Base-by-base conservation (phyloP, 2,329 filamentous ascomycete genomes). In the Pestalotiopsis sp. region DNA sequence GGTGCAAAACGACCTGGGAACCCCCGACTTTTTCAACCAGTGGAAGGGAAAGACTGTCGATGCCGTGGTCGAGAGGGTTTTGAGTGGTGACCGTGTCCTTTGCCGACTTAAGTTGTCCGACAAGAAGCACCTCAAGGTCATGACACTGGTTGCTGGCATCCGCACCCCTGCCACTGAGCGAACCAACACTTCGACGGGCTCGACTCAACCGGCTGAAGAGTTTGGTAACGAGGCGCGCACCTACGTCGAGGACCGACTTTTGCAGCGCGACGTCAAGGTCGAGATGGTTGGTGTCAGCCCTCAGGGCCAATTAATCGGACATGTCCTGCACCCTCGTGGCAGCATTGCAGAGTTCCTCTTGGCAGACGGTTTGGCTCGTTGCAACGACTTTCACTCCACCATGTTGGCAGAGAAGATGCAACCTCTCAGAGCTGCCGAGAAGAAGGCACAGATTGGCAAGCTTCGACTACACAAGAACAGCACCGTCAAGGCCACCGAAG, bases 321-420 rank as follows among this genome's bases (percentile, higher is more conserved):
- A 90, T 63, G 86, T 99, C 57, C 86, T 94, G 71, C 96, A 99
- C 81, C 94, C 94, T 35, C 89, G 91, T 69, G 96, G 96, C 70
- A 97, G 94, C 80, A 97, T 99, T 78, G 94, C 94, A 70, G 93
- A 93, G 72, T 97, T 97, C 79, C 81, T 99, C 57, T 89, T 99
- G 58, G 90, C 95, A 74, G 93, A 94, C 65, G 96, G 96, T 74
- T 85, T 98, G 67, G 96, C 95, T 55, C 89, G 94, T 75, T 98
- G 95, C 83, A 94, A 94, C 71, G 96, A 99, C 80, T 94, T 96
- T 81, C 96, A 99, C 83, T 97, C 95, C 0, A 97, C 94, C 52
- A 86, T 98, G 82, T 88, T 99, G 11, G 96, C 96, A 58, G 84
- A 89, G 63, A 93, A 95, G 74, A 99, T 99, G 96, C 90, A 91